A percentile compares a stretch with the other conserved stretches of the same genome.
Conservation (phyloP, 495 filamentous ascomycete genomes). For the Parathielavia hyrcaniae region DNA sequence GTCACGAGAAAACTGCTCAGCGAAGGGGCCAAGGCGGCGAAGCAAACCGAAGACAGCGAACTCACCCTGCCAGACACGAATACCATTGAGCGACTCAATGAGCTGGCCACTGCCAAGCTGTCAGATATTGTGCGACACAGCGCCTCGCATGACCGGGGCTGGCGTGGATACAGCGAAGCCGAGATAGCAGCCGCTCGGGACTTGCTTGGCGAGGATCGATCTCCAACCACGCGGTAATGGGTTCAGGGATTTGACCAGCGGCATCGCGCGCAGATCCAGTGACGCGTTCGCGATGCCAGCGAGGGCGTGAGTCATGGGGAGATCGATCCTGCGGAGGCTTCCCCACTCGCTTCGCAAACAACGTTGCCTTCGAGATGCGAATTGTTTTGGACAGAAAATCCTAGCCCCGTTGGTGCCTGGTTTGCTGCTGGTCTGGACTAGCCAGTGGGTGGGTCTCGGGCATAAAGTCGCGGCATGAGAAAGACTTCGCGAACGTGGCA, state of each 20-base stretch:
- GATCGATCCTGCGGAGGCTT: background rate
- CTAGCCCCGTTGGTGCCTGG: slow-evolving; percentile 25
- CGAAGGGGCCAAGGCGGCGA: slow-evolving; percentile 30
- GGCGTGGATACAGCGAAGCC: slow-evolving; percentile 63
- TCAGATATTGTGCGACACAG: slow-evolving; percentile 64
- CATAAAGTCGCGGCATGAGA: slow-evolving; percentile 24
- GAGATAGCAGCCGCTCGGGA: slow-evolving; percentile 75
- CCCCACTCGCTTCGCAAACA: background rate
- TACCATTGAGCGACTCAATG: slow-evolving; percentile 62
- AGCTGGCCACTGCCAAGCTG: slow-evolving; percentile 65
- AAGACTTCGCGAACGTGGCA: slow-evolving; percentile 32
- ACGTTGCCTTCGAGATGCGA: background rate
- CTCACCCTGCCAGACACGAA: slow-evolving; percentile 41
- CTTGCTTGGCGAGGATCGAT: slow-evolving; percentile 50
- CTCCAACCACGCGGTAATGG: slow-evolving; percentile 33
- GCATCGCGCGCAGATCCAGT: slow-evolving; percentile 24
- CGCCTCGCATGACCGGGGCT: slow-evolving; percentile 54
- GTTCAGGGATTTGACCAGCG: slow-evolving; percentile 4
- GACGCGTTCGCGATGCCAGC: slow-evolving; percentile 25
- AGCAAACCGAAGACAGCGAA: slow-evolving; percentile 35
- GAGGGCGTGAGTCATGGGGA: slow-evolving; percentile 27
- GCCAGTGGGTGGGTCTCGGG: slow-evolving; percentile 33
- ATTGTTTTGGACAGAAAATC: background rate
- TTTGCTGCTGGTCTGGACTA: slow-evolving; percentile 18
- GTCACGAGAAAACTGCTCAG: slow-evolving; percentile 38